These are phyloP conservation scores for Claviceps sorghi DNA, from an alignment of 2,329 filamentous ascomycete genomes.

Conservation along the genomic window DNA sequence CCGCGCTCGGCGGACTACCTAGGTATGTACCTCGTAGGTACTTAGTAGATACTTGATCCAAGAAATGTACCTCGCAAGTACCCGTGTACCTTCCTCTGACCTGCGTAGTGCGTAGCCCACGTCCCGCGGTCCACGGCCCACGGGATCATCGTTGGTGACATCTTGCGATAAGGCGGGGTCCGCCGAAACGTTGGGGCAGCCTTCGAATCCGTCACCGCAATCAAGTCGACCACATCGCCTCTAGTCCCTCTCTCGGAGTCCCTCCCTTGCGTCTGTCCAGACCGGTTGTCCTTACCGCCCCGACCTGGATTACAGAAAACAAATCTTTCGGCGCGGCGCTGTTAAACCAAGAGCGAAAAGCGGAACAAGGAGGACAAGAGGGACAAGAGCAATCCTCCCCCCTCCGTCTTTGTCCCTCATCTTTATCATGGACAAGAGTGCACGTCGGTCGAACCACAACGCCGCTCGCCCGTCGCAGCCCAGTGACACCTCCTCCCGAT, in stretches of 20 bases:
- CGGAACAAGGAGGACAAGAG: background rate
- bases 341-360: background rate
- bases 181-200: background rate
- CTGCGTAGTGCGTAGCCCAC: no score
- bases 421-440: slow-evolving; percentile 15
- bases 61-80: no score
- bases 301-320: background rate
- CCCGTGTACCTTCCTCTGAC: no score
- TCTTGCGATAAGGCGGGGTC: slow-evolving; percentile 5
- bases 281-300: background rate
- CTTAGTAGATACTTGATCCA: no score
- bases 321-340: no score
- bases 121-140: no score
- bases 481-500: slow-evolving; percentile 10
- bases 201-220: background rate
- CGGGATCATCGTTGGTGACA: background rate
- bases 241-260: background rate
- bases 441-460: slow-evolving; percentile 13
- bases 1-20: background rate
- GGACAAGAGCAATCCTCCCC: background rate
- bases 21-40: no score
- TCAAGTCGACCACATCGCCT: background rate
- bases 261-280: background rate
- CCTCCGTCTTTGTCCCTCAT: no score
- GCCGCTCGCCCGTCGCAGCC: slow-evolving; percentile 12